Percentiles rank a stretch among this genome's conserved stretches.
Conservation (phyloP, 1,139 yeast species). For the Diutina neorugosa region DNA sequence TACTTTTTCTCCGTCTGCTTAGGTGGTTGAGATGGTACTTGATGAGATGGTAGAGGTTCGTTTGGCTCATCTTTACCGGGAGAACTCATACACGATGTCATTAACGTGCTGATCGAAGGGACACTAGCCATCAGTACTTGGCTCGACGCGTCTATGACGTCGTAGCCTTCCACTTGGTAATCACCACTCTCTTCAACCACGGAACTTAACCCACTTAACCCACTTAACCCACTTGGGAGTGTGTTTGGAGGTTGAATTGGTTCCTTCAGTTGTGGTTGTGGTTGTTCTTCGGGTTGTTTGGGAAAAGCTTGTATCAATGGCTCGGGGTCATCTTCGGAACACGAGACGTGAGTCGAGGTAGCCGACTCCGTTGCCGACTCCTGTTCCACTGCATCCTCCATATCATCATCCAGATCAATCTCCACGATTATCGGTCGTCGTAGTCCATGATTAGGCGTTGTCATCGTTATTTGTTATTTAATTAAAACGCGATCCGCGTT, state of each 20-base stretch:
- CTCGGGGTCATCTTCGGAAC: background rate
- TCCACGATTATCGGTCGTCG: background rate
- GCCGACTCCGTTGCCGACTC: background rate
- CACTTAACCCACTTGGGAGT: no score
- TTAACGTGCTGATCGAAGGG: background rate
- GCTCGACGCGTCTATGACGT: background rate
- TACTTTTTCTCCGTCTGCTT: background rate
- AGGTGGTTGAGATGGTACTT: background rate
- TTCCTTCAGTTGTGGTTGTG: background rate
- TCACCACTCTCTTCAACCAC: no score
- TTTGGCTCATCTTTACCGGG: background rate
- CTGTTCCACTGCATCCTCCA: background rate
- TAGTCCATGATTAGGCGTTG: background rate
- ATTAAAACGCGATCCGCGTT: background rate
- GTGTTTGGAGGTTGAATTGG: no score
- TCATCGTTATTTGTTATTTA: background rate
- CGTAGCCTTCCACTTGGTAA: background rate
- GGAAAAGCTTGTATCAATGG: background rate
- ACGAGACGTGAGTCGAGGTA: background rate
- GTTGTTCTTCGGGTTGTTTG: background rate
- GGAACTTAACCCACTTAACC: no score
- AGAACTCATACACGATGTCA: background rate
- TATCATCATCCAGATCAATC: background rate
- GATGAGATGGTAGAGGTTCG: no score
- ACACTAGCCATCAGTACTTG: background rate